Percentiles rank a stretch among this genome's conserved stretches.
These are phyloP conservation scores for Phanerochaete carnosa DNA, from an alignment of 768 basidiomycete species.

Conservation along the genomic window DNA sequence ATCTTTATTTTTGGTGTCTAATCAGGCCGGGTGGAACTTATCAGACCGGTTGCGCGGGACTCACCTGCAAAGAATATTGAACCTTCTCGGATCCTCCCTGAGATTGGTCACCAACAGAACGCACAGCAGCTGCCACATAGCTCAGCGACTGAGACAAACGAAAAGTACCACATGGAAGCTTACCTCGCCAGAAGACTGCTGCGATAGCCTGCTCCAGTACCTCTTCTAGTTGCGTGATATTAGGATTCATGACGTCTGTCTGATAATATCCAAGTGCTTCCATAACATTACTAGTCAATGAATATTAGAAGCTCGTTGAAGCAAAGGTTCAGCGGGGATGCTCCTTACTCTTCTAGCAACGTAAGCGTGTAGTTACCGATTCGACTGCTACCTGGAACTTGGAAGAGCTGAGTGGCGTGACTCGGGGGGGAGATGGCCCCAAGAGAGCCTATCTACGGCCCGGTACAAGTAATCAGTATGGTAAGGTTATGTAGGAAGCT, in stretches of 20 bases:
- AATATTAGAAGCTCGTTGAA: background rate
- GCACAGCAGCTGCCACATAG: background rate
- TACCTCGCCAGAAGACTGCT: conserved; percentile 11
- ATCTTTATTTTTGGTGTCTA: background rate
- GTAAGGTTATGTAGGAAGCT: background rate
- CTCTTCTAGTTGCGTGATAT: background rate
- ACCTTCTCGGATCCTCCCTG: background rate
- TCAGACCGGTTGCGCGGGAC: background rate
- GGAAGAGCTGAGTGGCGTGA: background rate
- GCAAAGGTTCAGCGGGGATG: background rate
- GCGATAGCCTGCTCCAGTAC: conserved; percentile 6
- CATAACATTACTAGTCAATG: conserved; percentile 5
- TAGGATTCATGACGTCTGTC: background rate
- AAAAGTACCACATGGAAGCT: background rate
- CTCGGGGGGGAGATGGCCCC: background rate
- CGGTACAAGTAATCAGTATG: background rate
- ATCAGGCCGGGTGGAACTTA: background rate
- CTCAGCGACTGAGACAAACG: no score
- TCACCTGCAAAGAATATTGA: conserved; percentile 1
- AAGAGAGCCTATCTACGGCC: background rate
- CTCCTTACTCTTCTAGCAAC: conserved; percentile 5
- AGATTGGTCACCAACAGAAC: background rate
- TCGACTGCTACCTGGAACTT: background rate
- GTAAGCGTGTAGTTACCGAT: background rate
- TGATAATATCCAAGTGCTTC: conserved; percentile 6